Evolutionary conservation across 352 stramenopile species (phyloP), one percentile per base, ranked within the genome.

Genomic region (Lagenidium giganteum): DNA sequence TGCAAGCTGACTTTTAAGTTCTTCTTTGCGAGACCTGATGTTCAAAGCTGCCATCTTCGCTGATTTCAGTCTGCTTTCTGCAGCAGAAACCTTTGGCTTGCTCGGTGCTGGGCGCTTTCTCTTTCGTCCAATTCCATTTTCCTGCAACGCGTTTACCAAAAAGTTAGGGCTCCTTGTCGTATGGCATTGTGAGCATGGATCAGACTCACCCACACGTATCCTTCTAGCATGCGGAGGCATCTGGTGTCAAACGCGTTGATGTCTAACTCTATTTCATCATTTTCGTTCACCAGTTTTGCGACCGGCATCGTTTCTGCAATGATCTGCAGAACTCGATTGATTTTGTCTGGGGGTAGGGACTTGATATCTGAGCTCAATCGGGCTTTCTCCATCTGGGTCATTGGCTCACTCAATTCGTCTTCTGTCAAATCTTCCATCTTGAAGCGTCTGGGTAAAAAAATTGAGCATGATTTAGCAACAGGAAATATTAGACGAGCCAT

Each of bases 341-440:
- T 89, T 42, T 95, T 95, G 39, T 95, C 81, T 53, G 90, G 73
- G 0, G 83, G 79, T 8, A 95, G 63, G 16, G 79, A 60, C 43
- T 83, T 83, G 31, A 95, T 89, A 22, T 95, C 83, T 7, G 70
- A 64, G 43, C 79, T 87, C 28, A 95, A 53, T 9, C 79, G 76
- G 34, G 76, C 76, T 51, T 93, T 95, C 28, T 95, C 83, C 33
- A 73, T 69, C 37, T 89, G 72, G 22, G 73, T 86, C 83, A 95
- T 93, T 16, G 83, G 80, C 44, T 91, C 75, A 25, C 86, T 89
- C 4, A 94, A 63, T 47, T 94, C 78, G 39, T 94, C 82, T 37
- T 94, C 82, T 8, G 82, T 94, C 46, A 94, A 54, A 59, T 94
- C 82, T 41, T 91, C 78, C 82, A 94, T 94, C 34, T 84, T 87